Conservation (phyloP, 2,329 filamentous ascomycete species). For the Furcasterigmium sp. region DNA sequence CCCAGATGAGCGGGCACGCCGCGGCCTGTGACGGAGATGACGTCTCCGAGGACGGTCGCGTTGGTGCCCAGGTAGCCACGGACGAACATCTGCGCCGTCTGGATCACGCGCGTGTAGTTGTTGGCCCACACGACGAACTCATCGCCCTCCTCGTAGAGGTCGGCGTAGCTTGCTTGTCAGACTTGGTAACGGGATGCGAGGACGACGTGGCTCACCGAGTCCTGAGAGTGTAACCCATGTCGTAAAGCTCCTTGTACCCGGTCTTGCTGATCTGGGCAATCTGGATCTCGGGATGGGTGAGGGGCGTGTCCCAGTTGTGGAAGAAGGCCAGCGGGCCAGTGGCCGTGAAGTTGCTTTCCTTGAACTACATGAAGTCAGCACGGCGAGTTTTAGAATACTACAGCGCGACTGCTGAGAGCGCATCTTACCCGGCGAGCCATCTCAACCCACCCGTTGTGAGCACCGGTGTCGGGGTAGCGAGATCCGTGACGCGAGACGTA, state of each 20-base stretch:
- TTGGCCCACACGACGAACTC: constrained; percentile 60
- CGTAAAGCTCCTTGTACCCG: constrained; percentile 56
- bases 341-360: constrained; percentile 46
- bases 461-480: constrained; percentile 55
- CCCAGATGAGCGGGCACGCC: constrained; percentile 46
- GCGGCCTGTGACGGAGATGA: constrained; percentile 53
- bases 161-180: constrained; percentile 31
- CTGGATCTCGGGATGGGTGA: constrained; percentile 48
- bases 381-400: too few relatives aligned
- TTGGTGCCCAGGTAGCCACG: constrained; percentile 55
- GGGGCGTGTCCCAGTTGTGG: constrained; percentile 50
- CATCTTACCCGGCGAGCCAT: constrained; percentile 34
- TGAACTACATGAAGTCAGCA: constrained; percentile 33
- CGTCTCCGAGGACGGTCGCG: constrained; percentile 44
- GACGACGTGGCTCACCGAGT: constrained; percentile 28
- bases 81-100: constrained; percentile 57
- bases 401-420: too few relatives aligned
- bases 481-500: constrained; percentile 58
- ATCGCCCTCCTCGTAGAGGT: constrained; percentile 43
- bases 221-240: constrained; percentile 47
- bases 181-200: too few relatives aligned
- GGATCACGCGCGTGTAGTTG: constrained; percentile 57
- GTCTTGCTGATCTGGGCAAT: constrained; percentile 55
- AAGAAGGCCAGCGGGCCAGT: constrained; percentile 51
- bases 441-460: constrained; percentile 51